phyloP scores from a whole-genome alignment of 2,329 filamentous ascomycete species.

The Botryotinia convoluta region DNA sequence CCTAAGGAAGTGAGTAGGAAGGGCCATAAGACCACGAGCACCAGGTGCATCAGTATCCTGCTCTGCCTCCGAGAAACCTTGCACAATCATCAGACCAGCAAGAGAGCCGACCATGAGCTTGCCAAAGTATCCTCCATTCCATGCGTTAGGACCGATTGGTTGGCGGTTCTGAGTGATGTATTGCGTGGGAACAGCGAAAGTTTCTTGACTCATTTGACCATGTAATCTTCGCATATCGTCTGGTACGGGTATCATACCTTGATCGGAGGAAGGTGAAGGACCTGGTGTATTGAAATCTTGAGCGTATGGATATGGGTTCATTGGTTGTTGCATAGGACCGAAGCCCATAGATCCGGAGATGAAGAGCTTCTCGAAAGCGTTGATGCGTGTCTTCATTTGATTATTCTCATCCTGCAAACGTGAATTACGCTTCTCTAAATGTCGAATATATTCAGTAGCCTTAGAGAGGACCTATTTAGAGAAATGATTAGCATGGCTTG shows the following conservation, averaged over 20 bases:
- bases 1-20: slow-evolving; percentile 59
- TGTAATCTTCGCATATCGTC: slow-evolving; percentile 54
- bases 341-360: slow-evolving; percentile 67
- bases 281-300: slow-evolving; percentile 35
- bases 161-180: slow-evolving; percentile 50
- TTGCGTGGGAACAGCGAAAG: slow-evolving; percentile 37
- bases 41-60: slow-evolving; percentile 60
- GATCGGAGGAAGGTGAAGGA: slow-evolving; percentile 39
- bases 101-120: slow-evolving; percentile 89
- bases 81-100: slow-evolving; percentile 86
- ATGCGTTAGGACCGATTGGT: slow-evolving; percentile 55
- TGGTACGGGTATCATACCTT: slow-evolving; percentile 64
- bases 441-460: slow-evolving; percentile 92
- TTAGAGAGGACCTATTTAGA: slow-evolving; percentile 66
- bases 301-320: slow-evolving; percentile 35
- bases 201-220: slow-evolving; percentile 36
- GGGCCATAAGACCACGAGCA: slow-evolving; percentile 63
- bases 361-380: slow-evolving; percentile 75
- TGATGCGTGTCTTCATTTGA: slow-evolving; percentile 73
- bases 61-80: slow-evolving; percentile 67
- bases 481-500: slow-evolving; percentile 19
- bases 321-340: slow-evolving; percentile 52
- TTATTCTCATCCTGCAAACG: slow-evolving; percentile 78
- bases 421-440: slow-evolving; percentile 87
- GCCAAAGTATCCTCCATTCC: slow-evolving; percentile 58